phyloP scores from a whole-genome alignment of 768 basidiomycete species.

The Boletus pseudopeckii region DNA sequence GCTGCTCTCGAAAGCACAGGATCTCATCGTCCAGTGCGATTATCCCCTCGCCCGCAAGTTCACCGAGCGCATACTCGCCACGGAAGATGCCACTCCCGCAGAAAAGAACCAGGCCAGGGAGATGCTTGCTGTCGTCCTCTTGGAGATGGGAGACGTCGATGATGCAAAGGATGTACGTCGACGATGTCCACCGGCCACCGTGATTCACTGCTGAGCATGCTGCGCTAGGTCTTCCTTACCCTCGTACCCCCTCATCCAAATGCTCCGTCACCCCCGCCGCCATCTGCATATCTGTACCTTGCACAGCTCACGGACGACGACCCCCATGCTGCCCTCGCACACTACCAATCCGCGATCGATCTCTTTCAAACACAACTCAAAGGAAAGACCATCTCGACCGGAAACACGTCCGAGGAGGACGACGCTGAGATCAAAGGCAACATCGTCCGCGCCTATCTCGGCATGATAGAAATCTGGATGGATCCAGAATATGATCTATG shows the following conservation, averaged over 20 bases:
- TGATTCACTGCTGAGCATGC: not conserved
- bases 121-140: slow-evolving; percentile 72
- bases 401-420: slow-evolving; percentile 32
- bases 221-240: slow-evolving; percentile 57
- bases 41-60: slow-evolving; percentile 79
- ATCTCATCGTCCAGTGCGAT: slow-evolving; percentile 80
- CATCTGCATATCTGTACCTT: slow-evolving; percentile 85
- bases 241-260: slow-evolving; percentile 57
- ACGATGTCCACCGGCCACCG: not conserved
- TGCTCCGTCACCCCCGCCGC: slow-evolving; percentile 56
- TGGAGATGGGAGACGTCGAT: slow-evolving; percentile 77
- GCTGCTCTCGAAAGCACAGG: slow-evolving; percentile 73
- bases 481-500: slow-evolving; percentile 85
- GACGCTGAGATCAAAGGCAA: slow-evolving; percentile 56
- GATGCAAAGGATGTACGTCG: slow-evolving; percentile 61
- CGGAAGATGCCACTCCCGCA: slow-evolving; percentile 41
- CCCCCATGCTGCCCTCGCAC: slow-evolving; percentile 64
- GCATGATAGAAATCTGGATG: slow-evolving; percentile 97
- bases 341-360: slow-evolving; percentile 81
- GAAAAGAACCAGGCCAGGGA: slow-evolving; percentile 69
- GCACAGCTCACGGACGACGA: slow-evolving; percentile 81
- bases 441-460: slow-evolving; percentile 75
- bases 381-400: slow-evolving; percentile 57
- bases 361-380: slow-evolving; percentile 66
- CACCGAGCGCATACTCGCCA: slow-evolving; percentile 60